Percentiles rank a stretch among this genome's conserved stretches.
These are phyloP conservation scores for Candida boidinii DNA, from an alignment of 805 yeast genomes.

Conservation along the genomic window DNA sequence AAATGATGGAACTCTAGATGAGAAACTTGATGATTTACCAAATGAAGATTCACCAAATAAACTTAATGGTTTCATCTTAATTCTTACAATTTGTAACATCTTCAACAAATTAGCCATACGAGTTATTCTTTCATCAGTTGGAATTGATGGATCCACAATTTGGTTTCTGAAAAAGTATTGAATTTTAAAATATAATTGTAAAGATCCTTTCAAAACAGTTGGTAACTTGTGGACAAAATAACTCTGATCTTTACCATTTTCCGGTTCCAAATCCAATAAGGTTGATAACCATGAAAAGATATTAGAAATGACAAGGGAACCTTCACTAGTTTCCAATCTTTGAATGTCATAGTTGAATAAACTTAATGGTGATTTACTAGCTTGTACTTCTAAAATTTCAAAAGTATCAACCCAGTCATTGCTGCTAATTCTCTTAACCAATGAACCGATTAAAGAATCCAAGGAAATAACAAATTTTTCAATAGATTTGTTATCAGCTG, in stretches of 20 bases:
- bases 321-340: slow-evolving; percentile 34
- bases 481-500: slow-evolving; percentile 37
- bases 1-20: slow-evolving; percentile 68
- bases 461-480: slow-evolving; percentile 55
- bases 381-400: slow-evolving; percentile 64
- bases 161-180: slow-evolving; percentile 57
- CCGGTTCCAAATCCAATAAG: slow-evolving; percentile 33
- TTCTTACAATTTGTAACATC: slow-evolving; percentile 53
- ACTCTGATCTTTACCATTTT: slow-evolving; percentile 9
- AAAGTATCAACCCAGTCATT: slow-evolving; percentile 76
- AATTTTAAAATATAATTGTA: slow-evolving; percentile 60
- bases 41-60: slow-evolving; percentile 32
- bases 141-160: slow-evolving; percentile 52
- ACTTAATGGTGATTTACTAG: slow-evolving; percentile 45
- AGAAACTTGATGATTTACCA: slow-evolving; percentile 17
- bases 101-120: slow-evolving; percentile 63
- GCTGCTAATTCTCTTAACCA: slow-evolving; percentile 47
- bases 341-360: slow-evolving; percentile 48
- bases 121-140: slow-evolving; percentile 50
- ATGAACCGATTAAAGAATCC: slow-evolving; percentile 50
- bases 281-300: slow-evolving; percentile 63
- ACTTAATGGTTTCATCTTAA: slow-evolving; percentile 55
- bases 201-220: slow-evolving; percentile 52
- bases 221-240: slow-evolving; percentile 47
- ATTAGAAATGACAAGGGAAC: slow-evolving; percentile 53